Percentiles rank a stretch among this genome's conserved stretches.
Conservation (phyloP, 768 basidiomycete genomes). For the Suillus variegatus region DNA sequence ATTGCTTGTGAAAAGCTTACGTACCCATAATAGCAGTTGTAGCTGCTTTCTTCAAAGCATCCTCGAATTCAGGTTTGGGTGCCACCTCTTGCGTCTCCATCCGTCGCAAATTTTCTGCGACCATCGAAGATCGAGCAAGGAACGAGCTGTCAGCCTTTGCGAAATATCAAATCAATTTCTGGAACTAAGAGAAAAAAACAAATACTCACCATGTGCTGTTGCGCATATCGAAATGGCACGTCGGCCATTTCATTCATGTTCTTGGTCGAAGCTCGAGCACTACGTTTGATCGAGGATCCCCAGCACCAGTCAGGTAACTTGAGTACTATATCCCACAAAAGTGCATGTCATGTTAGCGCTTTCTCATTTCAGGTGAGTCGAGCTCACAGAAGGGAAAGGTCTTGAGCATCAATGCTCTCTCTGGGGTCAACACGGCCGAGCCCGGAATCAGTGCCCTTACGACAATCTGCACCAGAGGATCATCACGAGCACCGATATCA, state of each 20-base stretch:
- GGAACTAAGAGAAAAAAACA: neutral
- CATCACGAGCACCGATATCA: constrained; percentile 10
- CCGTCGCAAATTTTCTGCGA: constrained; percentile 14
- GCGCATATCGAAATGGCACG: constrained; percentile 25
- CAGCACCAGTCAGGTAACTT: constrained; percentile 37
- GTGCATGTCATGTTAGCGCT: too few relatives aligned
- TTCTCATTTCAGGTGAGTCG: neutral
- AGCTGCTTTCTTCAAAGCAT: constrained; percentile 15
- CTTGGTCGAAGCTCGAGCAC: constrained; percentile 19
- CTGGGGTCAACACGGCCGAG: constrained; percentile 1
- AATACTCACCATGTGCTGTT: constrained; percentile 28
- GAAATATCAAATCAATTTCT: neutral
- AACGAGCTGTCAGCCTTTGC: neutral
- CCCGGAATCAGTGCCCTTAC: too few relatives aligned
- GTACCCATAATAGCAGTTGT: constrained; percentile 16
- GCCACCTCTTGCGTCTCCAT: constrained; percentile 18
- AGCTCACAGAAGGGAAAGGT: constrained; percentile 20
- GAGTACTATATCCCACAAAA: constrained; percentile 7
- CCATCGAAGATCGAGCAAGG: constrained; percentile 9
- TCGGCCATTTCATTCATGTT: constrained; percentile 10
- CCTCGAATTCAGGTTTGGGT: constrained; percentile 6
- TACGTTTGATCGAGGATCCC: constrained; percentile 36
- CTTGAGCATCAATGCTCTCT: constrained; percentile 10
- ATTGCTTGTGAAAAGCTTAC: neutral
- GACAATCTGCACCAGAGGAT: constrained; percentile 11